Evolutionary conservation across 2,329 filamentous ascomycete species (phyloP).

Genomic region (Acrocalymma vagum): DNA sequence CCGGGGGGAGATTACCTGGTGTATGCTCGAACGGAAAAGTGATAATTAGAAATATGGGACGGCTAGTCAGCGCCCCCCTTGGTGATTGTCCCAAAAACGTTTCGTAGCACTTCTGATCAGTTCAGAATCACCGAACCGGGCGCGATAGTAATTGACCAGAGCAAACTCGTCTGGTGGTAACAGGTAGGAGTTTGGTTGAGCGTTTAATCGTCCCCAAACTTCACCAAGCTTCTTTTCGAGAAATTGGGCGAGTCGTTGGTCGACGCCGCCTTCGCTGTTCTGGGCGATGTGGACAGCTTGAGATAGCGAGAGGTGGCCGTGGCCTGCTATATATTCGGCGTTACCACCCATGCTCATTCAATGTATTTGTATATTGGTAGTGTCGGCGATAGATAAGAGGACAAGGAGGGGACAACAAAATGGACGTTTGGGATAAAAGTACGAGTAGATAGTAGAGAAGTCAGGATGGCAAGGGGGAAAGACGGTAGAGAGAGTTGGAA

Average conservation of each 20-base stretch:
- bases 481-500: constrained; percentile 8
- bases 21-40: constrained; percentile 15
- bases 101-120: constrained; percentile 62
- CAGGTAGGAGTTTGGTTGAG: constrained; percentile 73
- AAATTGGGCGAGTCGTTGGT: constrained; percentile 69
- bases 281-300: constrained; percentile 79
- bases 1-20: background rate
- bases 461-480: constrained; percentile 17
- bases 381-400: constrained; percentile 30
- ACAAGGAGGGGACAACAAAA: constrained; percentile 28
- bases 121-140: constrained; percentile 65
- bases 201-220: constrained; percentile 74
- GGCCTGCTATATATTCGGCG: constrained; percentile 47
- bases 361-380: constrained; percentile 33
- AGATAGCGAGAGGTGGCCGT: constrained; percentile 61
- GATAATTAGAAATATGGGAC: background rate
- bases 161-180: constrained; percentile 81
- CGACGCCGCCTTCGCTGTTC: constrained; percentile 73
- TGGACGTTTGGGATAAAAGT: constrained; percentile 5
- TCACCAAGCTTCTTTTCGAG: constrained; percentile 67
- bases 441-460: constrained; percentile 20
- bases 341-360: constrained; percentile 51
- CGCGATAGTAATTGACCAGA: constrained; percentile 85
- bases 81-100: constrained; percentile 64
- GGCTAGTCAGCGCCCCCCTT: constrained; percentile 33